A percentile compares a stretch with the other conserved stretches of the same genome.
Evolutionary conservation across 192 early-diverging fungal genomes (phyloP).

Genomic region (Podila horticola): DNA sequence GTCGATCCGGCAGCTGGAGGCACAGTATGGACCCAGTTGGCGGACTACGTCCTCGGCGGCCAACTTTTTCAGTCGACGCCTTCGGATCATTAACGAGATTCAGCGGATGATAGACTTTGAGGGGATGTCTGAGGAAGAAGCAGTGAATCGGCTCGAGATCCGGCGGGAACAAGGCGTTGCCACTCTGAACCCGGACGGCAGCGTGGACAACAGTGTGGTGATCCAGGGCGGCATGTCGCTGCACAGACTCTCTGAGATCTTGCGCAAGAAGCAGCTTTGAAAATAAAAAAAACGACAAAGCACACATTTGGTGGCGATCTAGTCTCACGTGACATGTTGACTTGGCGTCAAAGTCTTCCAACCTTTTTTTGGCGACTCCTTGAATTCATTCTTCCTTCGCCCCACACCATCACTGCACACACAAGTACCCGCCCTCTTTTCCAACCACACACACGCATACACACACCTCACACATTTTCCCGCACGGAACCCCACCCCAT

Average conservation of each 20-base stretch:
- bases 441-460: too few relatives aligned
- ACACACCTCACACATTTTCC: too few relatives aligned
- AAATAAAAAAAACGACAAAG: not conserved
- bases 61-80: constrained; percentile 39
- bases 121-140: constrained; percentile 31
- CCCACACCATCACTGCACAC: not conserved
- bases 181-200: constrained; percentile 13
- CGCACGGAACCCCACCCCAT: too few relatives aligned
- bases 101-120: constrained; percentile 32
- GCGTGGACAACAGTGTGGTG: not conserved
- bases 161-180: constrained; percentile 32
- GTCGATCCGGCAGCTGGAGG: constrained; percentile 34
- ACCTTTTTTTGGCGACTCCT: not conserved
- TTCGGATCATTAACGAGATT: constrained; percentile 41
- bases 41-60: constrained; percentile 34
- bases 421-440: not conserved
- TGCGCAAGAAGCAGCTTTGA: not conserved
- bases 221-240: not conserved
- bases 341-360: too few relatives aligned
- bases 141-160: constrained; percentile 23
- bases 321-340: too few relatives aligned
- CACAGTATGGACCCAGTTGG: constrained; percentile 38
- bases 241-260: not conserved
- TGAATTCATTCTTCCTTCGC: not conserved
- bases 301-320: not conserved